Base-by-base conservation (phyloP, 495 filamentous ascomycete genomes). In the Tetracladium setigerum region DNA sequence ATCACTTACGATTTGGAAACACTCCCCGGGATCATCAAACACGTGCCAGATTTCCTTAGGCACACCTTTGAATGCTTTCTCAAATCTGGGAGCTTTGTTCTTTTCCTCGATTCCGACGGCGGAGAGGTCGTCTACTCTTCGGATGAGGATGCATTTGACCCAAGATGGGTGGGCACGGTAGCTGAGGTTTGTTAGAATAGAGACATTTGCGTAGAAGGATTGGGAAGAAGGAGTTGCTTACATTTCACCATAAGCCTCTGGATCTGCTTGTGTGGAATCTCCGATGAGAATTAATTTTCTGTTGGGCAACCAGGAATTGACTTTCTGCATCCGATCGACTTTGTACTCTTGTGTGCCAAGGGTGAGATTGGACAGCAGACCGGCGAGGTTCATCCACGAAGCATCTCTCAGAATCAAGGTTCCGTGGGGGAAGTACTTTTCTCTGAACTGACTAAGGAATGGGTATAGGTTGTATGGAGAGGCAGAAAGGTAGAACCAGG, bases 391-490 rank as follows among this genome's bases (percentile, higher is more conserved):
- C 81, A 87, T 79, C 87, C 84, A 94, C n/a, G 76, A 84, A 18
- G 85, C 79, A 49, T 95, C 88, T 30, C 91, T 83, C 14, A 97
- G 76, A 14, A 95, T 76, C 45, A 95, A 67, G 22, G 88, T 87
- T 16, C 91, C 91, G 1, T 74, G 78, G 0, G 77, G 82, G 61
- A 83, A 97, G 62, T 88, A 62, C 13, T 69, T 55, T 44, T 82
- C 66, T 0, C 87, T 66, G 70, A 97, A 88, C 0, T 68, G 55
- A 49, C 72, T 78, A n/a, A 96, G 77, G 67, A 95, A 94, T 2
- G 85, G 81, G 62, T 95, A 95, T 3, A 97, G 77, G 52, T 95
- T 95, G 70, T 96, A 95, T 1, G 91, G 91, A 2, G 88, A 95
- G 1, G 91, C 91, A 4, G 87, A 94, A 41, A 97, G 78, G 66